These are phyloP conservation scores for Didymella lethalis DNA, from an alignment of 2,329 filamentous ascomycete genomes.

Conservation along the genomic window DNA sequence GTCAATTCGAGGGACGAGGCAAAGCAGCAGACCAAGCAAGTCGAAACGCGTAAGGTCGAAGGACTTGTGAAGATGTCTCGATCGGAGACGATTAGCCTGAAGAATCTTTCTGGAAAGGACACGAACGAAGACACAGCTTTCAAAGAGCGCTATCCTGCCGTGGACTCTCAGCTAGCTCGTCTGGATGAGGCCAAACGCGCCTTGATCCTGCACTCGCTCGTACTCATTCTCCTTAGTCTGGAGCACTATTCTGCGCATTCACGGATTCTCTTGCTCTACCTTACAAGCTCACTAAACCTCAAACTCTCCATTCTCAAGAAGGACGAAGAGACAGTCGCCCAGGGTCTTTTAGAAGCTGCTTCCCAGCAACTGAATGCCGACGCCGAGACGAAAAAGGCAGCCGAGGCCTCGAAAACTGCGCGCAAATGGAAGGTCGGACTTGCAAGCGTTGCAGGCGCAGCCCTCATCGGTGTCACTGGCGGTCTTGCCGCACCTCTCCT, in stretches of 20 bases:
- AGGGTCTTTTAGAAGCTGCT: conserved; percentile 76
- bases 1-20: conserved; percentile 51
- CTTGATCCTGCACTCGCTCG: conserved; percentile 73
- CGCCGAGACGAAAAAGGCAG: conserved; percentile 75
- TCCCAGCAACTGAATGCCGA: conserved; percentile 75
- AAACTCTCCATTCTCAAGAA: conserved; percentile 69
- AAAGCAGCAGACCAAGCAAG: conserved; percentile 39
- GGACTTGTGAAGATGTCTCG: conserved; percentile 41
- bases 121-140: conserved; percentile 51
- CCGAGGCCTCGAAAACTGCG: conserved; percentile 69
- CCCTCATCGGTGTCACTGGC: conserved; percentile 82
- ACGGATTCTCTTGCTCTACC: conserved; percentile 72
- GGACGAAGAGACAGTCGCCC: conserved; percentile 78
- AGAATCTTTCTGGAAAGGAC: conserved; percentile 36
- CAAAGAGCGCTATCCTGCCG: conserved; percentile 52
- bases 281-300: conserved; percentile 76
- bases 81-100: conserved; percentile 36
- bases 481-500: conserved; percentile 80
- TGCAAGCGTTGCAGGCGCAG: conserved; percentile 86
- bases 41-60: conserved; percentile 33
- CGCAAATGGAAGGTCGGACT: conserved; percentile 84
- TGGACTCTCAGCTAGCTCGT: conserved; percentile 59
- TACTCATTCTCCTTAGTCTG: conserved; percentile 77
- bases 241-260: conserved; percentile 80
- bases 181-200: conserved; percentile 68